These are phyloP conservation scores for Aulographum hederae DNA, from an alignment of 2,329 filamentous ascomycete species.

Conservation along the genomic window DNA sequence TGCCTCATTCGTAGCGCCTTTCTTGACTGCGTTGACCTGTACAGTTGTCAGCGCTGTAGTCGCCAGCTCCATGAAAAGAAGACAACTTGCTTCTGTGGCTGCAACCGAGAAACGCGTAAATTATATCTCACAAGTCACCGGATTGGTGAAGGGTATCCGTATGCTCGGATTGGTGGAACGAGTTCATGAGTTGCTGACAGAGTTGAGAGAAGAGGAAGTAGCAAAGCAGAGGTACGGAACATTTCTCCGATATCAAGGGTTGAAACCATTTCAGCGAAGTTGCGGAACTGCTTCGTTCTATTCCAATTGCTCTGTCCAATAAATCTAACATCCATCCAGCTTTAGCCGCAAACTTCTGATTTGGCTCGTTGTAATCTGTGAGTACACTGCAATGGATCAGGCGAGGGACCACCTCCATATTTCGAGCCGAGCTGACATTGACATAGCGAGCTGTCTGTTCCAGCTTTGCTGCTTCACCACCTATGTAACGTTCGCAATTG, in stretches of 20 bases:
- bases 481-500: constrained; percentile 9
- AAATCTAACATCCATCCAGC: constrained; percentile 6
- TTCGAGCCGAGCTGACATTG: too few relatives aligned
- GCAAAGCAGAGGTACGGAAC: constrained; percentile 6
- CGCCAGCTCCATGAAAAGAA: constrained; percentile 8
- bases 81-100: constrained; percentile 9
- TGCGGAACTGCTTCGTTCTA: too few relatives aligned
- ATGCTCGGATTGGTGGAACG: constrained; percentile 10
- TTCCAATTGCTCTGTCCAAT: too few relatives aligned
- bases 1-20: constrained; percentile 10
- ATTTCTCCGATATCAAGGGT: too few relatives aligned
- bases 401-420: too few relatives aligned
- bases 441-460: constrained; percentile 10
- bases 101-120: constrained; percentile 10
- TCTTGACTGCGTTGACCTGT: constrained; percentile 7
- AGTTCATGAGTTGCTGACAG: constrained; percentile 8
- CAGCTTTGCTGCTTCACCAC: constrained; percentile 9
- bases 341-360: too few relatives aligned
- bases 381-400: too few relatives aligned
- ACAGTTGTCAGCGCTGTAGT: constrained; percentile 6
- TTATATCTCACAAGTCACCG: constrained; percentile 8
- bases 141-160: constrained; percentile 11
- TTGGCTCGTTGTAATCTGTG: too few relatives aligned
- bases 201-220: constrained; percentile 9
- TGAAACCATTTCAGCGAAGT: too few relatives aligned